Evolutionary conservation across 257 asterid genomes (phyloP).

Genomic region (Echites panduratus): DNA sequence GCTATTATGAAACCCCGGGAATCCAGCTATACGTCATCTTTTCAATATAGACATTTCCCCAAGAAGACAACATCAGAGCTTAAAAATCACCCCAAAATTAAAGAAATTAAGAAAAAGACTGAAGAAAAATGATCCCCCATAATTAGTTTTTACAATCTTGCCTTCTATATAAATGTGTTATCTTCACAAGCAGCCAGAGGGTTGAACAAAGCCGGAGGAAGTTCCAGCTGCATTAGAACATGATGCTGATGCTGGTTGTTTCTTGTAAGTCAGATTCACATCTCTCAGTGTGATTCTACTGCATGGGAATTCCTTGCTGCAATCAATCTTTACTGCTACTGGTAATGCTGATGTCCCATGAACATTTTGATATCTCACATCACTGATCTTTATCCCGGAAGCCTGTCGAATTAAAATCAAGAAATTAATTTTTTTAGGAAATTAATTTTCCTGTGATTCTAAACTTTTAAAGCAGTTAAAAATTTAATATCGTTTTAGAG

Average conservation of each 20-base stretch:
- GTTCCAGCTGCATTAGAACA: slow-evolving; percentile 16
- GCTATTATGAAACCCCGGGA: too few species aligned
- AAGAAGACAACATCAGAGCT: too few species aligned
- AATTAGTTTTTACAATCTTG: neutral
- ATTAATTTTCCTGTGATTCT: too few species aligned
- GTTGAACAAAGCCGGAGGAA: neutral
- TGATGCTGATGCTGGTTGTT: slow-evolving; percentile 9
- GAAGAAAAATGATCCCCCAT: too few species aligned
- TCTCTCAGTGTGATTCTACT: neutral
- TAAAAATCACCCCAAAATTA: too few species aligned
- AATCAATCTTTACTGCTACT: slow-evolving; percentile 1
- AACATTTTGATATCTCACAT: slow-evolving; percentile 8
- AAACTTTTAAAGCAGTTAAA: too few species aligned
- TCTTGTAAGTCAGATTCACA: slow-evolving; percentile 2
- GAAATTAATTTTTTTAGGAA: neutral
- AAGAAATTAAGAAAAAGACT: too few species aligned
- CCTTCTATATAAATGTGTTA: neutral
- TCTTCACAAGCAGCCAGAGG: slow-evolving; percentile 5
- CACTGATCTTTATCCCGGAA: slow-evolving; percentile 13
- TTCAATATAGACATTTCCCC: too few species aligned
- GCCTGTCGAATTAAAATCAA: neutral
- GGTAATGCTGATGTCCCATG: slow-evolving; percentile 12
- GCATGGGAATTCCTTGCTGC: slow-evolving; percentile 7
- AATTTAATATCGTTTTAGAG: too few species aligned
- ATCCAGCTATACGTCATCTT: too few species aligned